Percentiles rank a stretch among this genome's conserved stretches.
These are phyloP conservation scores for Coelastrella sp. DNA, from an alignment of 139 green algal genomes.

Conservation along the genomic window DNA sequence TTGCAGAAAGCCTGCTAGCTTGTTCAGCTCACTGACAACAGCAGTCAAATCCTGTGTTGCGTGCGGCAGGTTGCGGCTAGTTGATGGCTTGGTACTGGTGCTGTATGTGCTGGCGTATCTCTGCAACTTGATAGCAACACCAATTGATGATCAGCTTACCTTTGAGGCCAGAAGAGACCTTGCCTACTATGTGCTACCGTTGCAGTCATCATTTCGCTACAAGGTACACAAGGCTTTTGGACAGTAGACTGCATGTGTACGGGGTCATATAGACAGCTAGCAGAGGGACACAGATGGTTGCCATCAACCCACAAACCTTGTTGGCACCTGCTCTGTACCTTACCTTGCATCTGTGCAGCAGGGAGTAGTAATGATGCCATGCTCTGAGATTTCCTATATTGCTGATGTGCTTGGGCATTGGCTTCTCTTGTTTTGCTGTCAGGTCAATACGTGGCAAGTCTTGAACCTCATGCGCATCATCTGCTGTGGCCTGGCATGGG, in stretches of 20 bases:
- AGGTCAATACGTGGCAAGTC: constrained; percentile 39
- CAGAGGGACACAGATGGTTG: too few relatives aligned
- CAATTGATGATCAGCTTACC: constrained; percentile 36
- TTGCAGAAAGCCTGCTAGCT: too few relatives aligned
- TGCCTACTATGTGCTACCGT: constrained; percentile 4
- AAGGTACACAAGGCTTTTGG: too few relatives aligned
- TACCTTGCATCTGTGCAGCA: too few relatives aligned
- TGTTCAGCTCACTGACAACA: neutral
- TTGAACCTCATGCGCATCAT: constrained; percentile 28
- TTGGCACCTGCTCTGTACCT: too few relatives aligned
- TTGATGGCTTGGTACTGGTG: neutral
- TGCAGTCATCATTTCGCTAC: neutral
- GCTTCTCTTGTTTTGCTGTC: neutral
- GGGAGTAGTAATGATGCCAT: too few relatives aligned
- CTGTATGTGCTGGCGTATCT: constrained; percentile 32
- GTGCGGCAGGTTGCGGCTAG: constrained; percentile 27
- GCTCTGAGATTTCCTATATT: too few relatives aligned
- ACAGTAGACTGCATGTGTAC: neutral
- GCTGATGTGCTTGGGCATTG: neutral
- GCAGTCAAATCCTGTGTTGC: too few relatives aligned
- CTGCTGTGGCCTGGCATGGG: constrained; percentile 23
- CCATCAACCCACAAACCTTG: too few relatives aligned
- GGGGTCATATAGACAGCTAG: too few relatives aligned
- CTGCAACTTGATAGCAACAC: constrained; percentile 40
- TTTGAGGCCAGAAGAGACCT: neutral